Base-by-base conservation (phyloP, 2,329 filamentous ascomycete genomes). In the Cladosporium colombiae region DNA sequence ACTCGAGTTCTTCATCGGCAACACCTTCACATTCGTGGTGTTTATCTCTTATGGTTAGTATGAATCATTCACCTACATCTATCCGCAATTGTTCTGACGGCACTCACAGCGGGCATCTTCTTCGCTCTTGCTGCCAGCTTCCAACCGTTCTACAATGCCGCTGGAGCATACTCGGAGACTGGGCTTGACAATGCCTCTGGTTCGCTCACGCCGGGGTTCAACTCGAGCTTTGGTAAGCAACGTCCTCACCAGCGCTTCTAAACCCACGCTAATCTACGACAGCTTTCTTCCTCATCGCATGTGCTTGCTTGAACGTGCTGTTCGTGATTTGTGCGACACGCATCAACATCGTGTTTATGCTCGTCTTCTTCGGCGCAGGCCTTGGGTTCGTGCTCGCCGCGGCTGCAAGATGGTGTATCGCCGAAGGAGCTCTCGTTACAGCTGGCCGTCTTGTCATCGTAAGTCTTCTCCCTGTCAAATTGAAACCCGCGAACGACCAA, bases 1-100 rank as follows among this genome's bases (percentile, higher is more conserved):
- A 16, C 72, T 76, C 33, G 75, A 78, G 60, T 78, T 77, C 60
- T 61, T 78, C 50, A 68, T 78, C 25, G 75, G 75, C 55, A 78
- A 78, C 33, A 74, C 72, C 6, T 73, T 74, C 50, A 68, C 72
- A 13, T 74, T 70, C 29, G 66, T 74, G 49, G 72, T 73, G 8
- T 75, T 75, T 44, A 31, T 69, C 62, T 67, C 65, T 33, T 72
- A 70, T 50, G 69, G 71, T 68, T n/a, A 65, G 67, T 23, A 16
- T 21, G 21, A 23, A 49, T 3, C 63, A 52, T 25, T 18, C 18
- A 23, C 18, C 23, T 8, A 8, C 21, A 16, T 18, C 11, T 6
- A 14, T 16, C 2, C 49, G 6, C 40, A 18, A 44, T 44, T 18
- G 3, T 10, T 44, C 29, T 35, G 5, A 56, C 49, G 8, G 14